Evolutionary conservation across 805 yeast genomes (phyloP), one percentile per base, ranked within the genome.

Genomic region (Kockiozyma suomiensis): DNA sequence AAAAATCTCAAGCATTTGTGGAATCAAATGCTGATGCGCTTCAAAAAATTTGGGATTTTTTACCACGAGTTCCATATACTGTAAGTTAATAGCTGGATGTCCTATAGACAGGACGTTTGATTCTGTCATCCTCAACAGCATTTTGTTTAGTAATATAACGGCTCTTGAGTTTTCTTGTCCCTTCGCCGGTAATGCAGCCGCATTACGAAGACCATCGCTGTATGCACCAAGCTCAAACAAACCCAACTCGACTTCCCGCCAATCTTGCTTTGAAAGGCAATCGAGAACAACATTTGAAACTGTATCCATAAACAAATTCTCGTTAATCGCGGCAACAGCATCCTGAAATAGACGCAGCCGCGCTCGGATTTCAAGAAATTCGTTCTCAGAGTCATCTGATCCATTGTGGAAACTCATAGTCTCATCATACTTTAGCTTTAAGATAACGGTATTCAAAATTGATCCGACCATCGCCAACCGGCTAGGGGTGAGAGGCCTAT

Each of bases 171-270:
- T 32, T 6, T 50, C 60, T n/a, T 50, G 57, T 2, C 64, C 64
- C 79, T 70, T 89, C 85, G 43, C 87, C 86, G 42, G 88, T 70
- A 68, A 85, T 85, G 90, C 82, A n/a, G 86, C 73, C 66, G 90
- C 90, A 68, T 85, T 88, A 72, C 90, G 84, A 59, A 92, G 78
- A 57, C 88, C 82, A 62, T 93, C 98, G 52, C 91, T 85, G 66
- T 86, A 85, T 66, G 85, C 87, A 54, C 84, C 82, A 70, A 94
- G 80, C 74, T 92, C 96, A 71, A 80, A 91, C 54, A 94, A 77
- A 2, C 97, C 97, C 64, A 94, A 79, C 74, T 94, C 99, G 41
- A 90, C 79, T 28, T 81, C 83, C 71, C 90, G 83, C 98, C 98
- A 92, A 65, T 85, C 56, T 12, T 59, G 55, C 30, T 56, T 62